phyloP scores from a whole-genome alignment of 495 filamentous ascomycete genomes.

The Penicillium maclennaniae region DNA sequence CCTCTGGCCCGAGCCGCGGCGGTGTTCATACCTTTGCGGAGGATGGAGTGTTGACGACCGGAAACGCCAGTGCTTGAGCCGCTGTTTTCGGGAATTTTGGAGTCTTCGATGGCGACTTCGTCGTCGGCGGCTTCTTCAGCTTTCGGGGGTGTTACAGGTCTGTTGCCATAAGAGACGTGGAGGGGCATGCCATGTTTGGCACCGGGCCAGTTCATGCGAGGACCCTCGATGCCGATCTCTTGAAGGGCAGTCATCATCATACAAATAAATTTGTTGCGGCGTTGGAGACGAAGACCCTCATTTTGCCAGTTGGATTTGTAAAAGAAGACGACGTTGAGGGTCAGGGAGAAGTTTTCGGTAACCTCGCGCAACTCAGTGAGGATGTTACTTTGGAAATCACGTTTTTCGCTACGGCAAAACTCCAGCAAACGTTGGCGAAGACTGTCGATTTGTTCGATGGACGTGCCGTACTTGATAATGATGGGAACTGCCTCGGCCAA shows the following conservation, averaged over 20 bases:
- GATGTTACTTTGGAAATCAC: constrained; percentile 87
- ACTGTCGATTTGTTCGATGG: constrained; percentile 77
- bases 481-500: constrained; percentile 85
- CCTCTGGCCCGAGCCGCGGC: constrained; percentile 49
- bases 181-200: constrained; percentile 55
- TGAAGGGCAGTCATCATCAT: constrained; percentile 84
- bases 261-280: constrained; percentile 93
- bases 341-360: constrained; percentile 66
- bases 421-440: constrained; percentile 80
- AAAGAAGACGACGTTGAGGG: constrained; percentile 93
- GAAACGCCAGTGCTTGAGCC: constrained; percentile 23
- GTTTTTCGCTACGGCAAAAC: constrained; percentile 81
- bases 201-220: constrained; percentile 71
- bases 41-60: constrained; percentile 47
- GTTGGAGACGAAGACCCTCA: constrained; percentile 80
- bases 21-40: constrained; percentile 46
- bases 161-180: constrained; percentile 48
- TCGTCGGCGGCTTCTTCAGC: constrained; percentile 12
- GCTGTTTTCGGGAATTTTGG: constrained; percentile 27
- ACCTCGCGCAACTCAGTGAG: constrained; percentile 77
- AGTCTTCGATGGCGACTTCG: constrained; percentile 12
- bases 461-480: constrained; percentile 84
- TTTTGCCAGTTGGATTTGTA: constrained; percentile 96
- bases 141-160: constrained; percentile 18
- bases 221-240: constrained; percentile 86